Conservation (phyloP, 306 rosid species). For the Cicer pinnatifidum region DNA sequence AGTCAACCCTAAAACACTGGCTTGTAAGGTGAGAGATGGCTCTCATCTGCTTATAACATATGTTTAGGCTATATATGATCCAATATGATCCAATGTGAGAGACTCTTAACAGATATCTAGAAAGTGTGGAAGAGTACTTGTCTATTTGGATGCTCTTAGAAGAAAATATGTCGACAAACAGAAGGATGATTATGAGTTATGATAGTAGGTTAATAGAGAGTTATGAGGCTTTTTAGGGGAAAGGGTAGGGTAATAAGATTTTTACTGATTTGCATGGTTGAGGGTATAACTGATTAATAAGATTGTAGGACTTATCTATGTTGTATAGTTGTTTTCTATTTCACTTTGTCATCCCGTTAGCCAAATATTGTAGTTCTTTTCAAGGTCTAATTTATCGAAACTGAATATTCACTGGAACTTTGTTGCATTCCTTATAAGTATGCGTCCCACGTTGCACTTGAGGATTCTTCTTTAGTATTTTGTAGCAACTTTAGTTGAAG, state of each 20-base stretch:
- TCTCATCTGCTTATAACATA: no score
- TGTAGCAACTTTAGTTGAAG: no score
- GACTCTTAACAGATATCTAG: constrained; percentile 9
- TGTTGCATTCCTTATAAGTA: constrained; percentile 1
- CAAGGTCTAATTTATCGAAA: neutral
- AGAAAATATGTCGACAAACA: neutral
- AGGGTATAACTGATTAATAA: neutral
- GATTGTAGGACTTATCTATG: constrained; percentile 20
- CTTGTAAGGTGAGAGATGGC: no score
- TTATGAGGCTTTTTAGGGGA: constrained; percentile 1
- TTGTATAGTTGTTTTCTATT: neutral
- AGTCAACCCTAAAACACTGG: no score
- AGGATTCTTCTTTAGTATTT: constrained; percentile 15
- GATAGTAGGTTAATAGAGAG: neutral
- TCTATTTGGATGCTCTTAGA: neutral
- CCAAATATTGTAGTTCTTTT: constrained; percentile 16
- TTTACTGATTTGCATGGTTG: constrained; percentile 9
- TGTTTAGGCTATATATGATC: no score
- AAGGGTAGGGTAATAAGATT: constrained; percentile 1
- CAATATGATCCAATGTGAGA: no score
- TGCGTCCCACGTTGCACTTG: neutral
- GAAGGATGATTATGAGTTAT: neutral
- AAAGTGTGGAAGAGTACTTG: constrained; percentile 2
- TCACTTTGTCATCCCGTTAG: constrained; percentile 13
- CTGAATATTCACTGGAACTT: neutral